Evolutionary conservation across 1,284 basidiomycete species (phyloP).

Genomic region (Apiotrichum laibachii): DNA sequence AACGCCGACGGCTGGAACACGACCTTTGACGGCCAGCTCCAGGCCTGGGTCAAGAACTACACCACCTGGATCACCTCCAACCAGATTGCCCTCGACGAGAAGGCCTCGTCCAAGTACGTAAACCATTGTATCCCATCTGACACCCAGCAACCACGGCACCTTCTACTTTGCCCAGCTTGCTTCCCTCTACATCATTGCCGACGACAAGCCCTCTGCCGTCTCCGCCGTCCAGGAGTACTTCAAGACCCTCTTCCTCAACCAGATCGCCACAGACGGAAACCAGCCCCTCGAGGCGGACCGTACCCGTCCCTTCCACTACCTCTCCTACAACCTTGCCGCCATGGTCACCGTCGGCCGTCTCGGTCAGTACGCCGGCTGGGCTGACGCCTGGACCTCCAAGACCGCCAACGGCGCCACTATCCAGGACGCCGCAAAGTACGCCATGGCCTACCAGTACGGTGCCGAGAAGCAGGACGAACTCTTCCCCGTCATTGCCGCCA

Average conservation of each 20-base stretch:
- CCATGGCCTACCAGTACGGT: constrained; percentile 22
- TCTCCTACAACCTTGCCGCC: constrained; percentile 42
- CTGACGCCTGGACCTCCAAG: constrained; percentile 25
- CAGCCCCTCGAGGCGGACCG: constrained; percentile 35
- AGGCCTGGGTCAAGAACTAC: constrained; percentile 25
- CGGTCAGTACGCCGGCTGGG: constrained; percentile 19
- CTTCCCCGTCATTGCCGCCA: constrained; percentile 26
- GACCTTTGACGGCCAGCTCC: constrained; percentile 19
- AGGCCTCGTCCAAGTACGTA: constrained; percentile 29
- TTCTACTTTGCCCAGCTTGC: constrained; percentile 42
- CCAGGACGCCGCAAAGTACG: constrained; percentile 31
- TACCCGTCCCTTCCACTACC: constrained; percentile 45
- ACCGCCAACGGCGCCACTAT: constrained; percentile 28
- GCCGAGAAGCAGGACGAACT: constrained; percentile 24
- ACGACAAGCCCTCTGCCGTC: constrained; percentile 28
- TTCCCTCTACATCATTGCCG: constrained; percentile 32
- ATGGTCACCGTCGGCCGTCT: constrained; percentile 22
- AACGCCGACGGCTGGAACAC: constrained; percentile 22
- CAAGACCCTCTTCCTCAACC: constrained; percentile 24
- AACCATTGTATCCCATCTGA: background rate
- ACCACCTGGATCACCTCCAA: constrained; percentile 25
- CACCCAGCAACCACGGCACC: constrained; percentile 38
- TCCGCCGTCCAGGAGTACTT: constrained; percentile 31
- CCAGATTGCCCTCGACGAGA: constrained; percentile 28
- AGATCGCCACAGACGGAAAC: constrained; percentile 38